Evolutionary conservation across 495 filamentous ascomycete species (phyloP).

Genomic region (Antarctomyces pellizariae): DNA sequence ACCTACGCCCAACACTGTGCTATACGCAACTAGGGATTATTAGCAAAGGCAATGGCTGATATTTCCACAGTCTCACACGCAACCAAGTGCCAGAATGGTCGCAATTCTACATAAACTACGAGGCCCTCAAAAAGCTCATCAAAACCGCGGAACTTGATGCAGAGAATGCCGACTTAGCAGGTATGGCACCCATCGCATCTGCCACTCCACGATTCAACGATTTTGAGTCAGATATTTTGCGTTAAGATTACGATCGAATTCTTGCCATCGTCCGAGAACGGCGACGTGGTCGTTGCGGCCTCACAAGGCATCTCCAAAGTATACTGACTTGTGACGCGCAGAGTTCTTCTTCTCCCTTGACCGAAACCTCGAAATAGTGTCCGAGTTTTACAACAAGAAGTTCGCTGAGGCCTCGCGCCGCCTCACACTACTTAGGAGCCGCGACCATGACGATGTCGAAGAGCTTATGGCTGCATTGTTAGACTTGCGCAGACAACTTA

Average conservation of each 20-base stretch:
- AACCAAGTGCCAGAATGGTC: slow-evolving; percentile 98
- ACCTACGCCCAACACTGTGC: not conserved
- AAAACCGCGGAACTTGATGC: slow-evolving; percentile 33
- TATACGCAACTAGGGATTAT: too few relatives aligned
- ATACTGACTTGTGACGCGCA: slow-evolving; percentile 16
- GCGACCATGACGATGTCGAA: slow-evolving; percentile 57
- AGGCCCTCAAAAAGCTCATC: slow-evolving; percentile 82
- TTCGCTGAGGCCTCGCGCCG: slow-evolving; percentile 59
- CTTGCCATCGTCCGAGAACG: not conserved
- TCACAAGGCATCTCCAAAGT: not conserved
- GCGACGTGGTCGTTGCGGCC: too few relatives aligned
- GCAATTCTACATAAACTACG: slow-evolving; percentile 83
- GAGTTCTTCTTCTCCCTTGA: slow-evolving; percentile 90
- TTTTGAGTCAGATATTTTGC: slow-evolving; percentile 1
- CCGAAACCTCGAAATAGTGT: slow-evolving; percentile 87
- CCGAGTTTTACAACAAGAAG: slow-evolving; percentile 90
- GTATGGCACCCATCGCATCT: slow-evolving; percentile 9
- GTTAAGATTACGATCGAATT: not conserved
- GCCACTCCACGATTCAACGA: not conserved
- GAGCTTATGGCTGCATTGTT: slow-evolving; percentile 76
- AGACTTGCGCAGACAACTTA: slow-evolving; percentile 62
- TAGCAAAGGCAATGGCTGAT: slow-evolving; percentile 5
- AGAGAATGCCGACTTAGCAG: slow-evolving; percentile 54
- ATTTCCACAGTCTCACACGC: slow-evolving; percentile 41
- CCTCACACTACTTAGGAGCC: slow-evolving; percentile 60